Conservation (phyloP, 2,329 filamentous ascomycete genomes). For the Sporothrix inflata region DNA sequence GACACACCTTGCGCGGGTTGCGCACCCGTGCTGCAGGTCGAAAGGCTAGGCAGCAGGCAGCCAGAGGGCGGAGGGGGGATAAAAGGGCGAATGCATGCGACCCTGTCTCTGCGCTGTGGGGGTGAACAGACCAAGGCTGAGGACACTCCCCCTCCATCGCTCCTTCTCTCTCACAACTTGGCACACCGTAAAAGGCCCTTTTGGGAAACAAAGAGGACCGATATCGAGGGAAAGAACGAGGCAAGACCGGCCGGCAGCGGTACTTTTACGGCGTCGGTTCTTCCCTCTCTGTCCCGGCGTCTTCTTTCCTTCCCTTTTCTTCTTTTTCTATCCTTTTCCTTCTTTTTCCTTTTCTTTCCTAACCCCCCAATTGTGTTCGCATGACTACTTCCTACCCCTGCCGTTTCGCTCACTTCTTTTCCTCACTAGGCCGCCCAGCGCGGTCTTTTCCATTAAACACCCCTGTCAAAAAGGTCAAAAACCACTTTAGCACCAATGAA, state of each 20-base stretch:
- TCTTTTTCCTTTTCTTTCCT: not conserved
- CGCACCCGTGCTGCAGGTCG: slow-evolving; percentile 7
- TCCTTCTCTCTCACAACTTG: slow-evolving; percentile 8
- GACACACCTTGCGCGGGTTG: not conserved
- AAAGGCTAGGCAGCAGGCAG: slow-evolving; percentile 6
- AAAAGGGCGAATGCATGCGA: slow-evolving; percentile 3
- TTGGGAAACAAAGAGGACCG: slow-evolving; percentile 3
- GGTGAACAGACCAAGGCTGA: slow-evolving; percentile 4
- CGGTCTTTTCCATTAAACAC: slow-evolving; percentile 22
- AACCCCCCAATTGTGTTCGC: not conserved
- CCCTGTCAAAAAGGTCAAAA: slow-evolving; percentile 16
- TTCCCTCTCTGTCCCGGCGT: not conserved
- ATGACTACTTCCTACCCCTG: slow-evolving; percentile 8
- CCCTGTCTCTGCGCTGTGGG: slow-evolving; percentile 1
- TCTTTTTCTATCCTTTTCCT: not conserved
- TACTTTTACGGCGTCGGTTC: not conserved
- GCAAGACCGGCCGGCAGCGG: not conserved
- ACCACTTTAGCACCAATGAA: slow-evolving; percentile 13
- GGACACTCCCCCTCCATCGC: not conserved
- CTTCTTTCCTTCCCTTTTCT: not conserved
- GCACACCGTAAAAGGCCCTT: slow-evolving; percentile 15
- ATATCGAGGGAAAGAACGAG: not conserved
- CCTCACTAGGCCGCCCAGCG: not conserved
- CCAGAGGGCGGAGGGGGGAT: not conserved
- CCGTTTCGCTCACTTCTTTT: not conserved